These are phyloP conservation scores for Breviolum minutum DNA, from an alignment of 73 alveolate genomes.

Conservation along the genomic window DNA sequence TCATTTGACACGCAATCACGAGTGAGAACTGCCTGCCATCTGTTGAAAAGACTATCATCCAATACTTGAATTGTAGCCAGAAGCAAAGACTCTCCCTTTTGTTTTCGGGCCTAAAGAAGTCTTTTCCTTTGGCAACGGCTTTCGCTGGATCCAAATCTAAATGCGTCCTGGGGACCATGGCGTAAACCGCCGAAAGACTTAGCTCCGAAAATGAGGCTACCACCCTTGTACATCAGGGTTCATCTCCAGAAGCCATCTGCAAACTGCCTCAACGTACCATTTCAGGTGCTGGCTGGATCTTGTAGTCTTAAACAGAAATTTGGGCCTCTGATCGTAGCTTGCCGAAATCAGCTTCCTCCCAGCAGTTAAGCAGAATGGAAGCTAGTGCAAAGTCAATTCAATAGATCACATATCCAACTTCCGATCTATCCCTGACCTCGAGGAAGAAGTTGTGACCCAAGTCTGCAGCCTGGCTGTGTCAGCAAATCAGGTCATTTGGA, in stretches of 20 bases:
- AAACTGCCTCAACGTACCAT: slow-evolving; percentile 91
- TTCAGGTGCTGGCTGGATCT: not conserved
- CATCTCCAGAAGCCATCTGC: slow-evolving; percentile 97
- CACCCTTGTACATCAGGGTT: slow-evolving; percentile 98
- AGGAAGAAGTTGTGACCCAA: slow-evolving; percentile 98
- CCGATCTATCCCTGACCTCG: slow-evolving; percentile 95
- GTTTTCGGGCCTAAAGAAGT: slow-evolving; percentile 45
- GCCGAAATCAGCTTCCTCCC: slow-evolving; percentile 47
- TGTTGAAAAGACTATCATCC: not conserved
- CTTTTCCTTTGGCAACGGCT: slow-evolving; percentile 61
- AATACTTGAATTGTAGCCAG: not conserved
- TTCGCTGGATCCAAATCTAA: slow-evolving; percentile 49
- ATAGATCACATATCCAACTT: not conserved
- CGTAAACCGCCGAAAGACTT: no score
- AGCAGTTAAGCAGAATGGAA: not conserved
- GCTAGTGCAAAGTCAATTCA: not conserved
- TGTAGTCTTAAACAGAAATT: not conserved
- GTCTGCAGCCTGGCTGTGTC: slow-evolving; percentile 96
- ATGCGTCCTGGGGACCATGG: slow-evolving; percentile 20
- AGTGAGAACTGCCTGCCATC: slow-evolving; percentile 74
- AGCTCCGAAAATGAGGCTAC: not conserved
- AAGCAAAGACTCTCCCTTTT: not conserved
- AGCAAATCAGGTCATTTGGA: not conserved
- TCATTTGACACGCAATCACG: slow-evolving; percentile 68
- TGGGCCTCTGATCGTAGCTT: slow-evolving; percentile 73